Evolutionary conservation across 2,329 filamentous ascomycete species (phyloP), one percentile per base, ranked within the genome.

Genomic region (Monilinia aucupariae): DNA sequence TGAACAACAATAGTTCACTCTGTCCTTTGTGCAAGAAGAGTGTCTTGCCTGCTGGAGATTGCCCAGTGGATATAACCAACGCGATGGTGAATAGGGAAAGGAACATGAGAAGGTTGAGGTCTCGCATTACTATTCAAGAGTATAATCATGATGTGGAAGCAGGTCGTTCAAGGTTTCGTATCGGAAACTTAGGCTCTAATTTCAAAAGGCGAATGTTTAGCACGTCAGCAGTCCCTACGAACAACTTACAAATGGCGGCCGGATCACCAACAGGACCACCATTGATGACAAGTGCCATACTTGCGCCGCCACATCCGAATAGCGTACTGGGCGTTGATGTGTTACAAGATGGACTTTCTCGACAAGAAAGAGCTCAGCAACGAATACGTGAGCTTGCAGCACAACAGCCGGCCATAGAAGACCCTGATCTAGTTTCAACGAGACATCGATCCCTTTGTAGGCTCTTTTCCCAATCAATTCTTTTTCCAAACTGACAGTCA

Each of bases 21-120:
- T 99, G 94, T 71, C 93, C 94, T 0, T 80, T 96, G 69, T 99
- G 94, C 79, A 97, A 96, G 74, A 84, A 87, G 65, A 90, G 84
- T 56, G 90, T 92, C 71, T 77, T 97, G 0, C 92, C 92, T 8
- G 71, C 74, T 69, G 78, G 90, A 0, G 84, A 84, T 70, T 86
- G 85, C 62, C 86, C 88, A 0, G 77, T 79, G 0, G 80, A 81
- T 22, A 86, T 96, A 49, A 96, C 91, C 6, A 94, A 96, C 69
- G 82, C 83, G 20, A 96, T 96, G 89, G 92, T 96, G 7, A 86
- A 90, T 25, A 84, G 90, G 47, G 92, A 96, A 75, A 82, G 89
- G 20, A 83, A 88, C 30, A 78, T 91, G 15, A 79, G 88, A 34
- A 79, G 81, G 41, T 59, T 74, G 58, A 65, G 71, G 30, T 67